Percentiles rank a stretch among this genome's conserved stretches.
These are phyloP conservation scores for Starmerella stigmatis DNA, from an alignment of 805 yeast genomes.

Conservation along the genomic window DNA sequence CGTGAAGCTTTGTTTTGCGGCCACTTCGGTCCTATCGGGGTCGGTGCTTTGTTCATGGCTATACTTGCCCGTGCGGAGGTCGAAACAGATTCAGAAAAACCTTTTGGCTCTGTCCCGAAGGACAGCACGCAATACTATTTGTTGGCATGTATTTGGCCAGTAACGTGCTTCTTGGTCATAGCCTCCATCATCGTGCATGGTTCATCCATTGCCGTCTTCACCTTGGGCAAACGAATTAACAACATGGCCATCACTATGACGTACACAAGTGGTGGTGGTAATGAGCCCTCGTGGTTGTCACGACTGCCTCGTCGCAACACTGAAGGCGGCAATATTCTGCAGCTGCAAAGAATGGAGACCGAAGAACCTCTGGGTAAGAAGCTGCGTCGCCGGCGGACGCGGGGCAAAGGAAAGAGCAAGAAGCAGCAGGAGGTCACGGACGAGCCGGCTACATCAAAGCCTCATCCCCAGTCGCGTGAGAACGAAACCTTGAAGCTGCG, in stretches of 20 bases:
- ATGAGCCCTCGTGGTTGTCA: slow-evolving; percentile 67
- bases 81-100: slow-evolving; percentile 51
- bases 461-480: not conserved
- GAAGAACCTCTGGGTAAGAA: slow-evolving; percentile 31
- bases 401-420: not conserved
- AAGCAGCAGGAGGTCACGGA: not conserved
- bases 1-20: slow-evolving; percentile 91
- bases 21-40: slow-evolving; percentile 94
- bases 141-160: slow-evolving; percentile 67
- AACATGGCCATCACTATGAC: slow-evolving; percentile 90
- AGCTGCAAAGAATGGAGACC: slow-evolving; percentile 76
- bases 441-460: not conserved
- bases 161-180: slow-evolving; percentile 66
- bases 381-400: slow-evolving; percentile 3
- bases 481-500: slow-evolving; percentile 13
- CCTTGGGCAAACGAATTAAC: slow-evolving; percentile 76
- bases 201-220: slow-evolving; percentile 69
- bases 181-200: slow-evolving; percentile 85
- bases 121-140: slow-evolving; percentile 45
- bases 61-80: slow-evolving; percentile 65
- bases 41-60: slow-evolving; percentile 81
- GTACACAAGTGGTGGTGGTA: slow-evolving; percentile 48
- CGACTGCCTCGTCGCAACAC: slow-evolving; percentile 58
- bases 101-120: slow-evolving; percentile 41
- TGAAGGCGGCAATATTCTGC: slow-evolving; percentile 66